phyloP scores from a whole-genome alignment of 441 rosid genomes.

The Pelargonium exstipulatum region DNA sequence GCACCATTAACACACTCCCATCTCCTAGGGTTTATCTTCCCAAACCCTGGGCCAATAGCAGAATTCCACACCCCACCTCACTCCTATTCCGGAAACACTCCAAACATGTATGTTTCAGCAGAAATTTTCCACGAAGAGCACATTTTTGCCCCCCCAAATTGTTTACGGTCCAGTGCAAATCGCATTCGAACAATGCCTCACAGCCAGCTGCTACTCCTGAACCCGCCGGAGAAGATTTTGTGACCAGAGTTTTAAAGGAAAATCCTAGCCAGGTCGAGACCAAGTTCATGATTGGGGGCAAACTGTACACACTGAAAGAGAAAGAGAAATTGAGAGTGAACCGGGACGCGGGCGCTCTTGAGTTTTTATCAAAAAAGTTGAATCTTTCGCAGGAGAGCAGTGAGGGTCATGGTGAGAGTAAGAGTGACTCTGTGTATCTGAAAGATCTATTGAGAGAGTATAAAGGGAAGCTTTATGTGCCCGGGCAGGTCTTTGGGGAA shows the following conservation, averaged over 20 bases:
- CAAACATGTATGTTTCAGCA: constrained; percentile 22
- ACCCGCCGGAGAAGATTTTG: constrained; percentile 52
- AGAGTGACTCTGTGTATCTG: constrained; percentile 56
- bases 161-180: constrained; percentile 44
- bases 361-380: constrained; percentile 40
- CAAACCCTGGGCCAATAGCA: constrained; percentile 18
- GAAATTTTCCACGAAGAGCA: constrained; percentile 31
- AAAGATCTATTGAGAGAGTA: constrained; percentile 72
- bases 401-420: constrained; percentile 18
- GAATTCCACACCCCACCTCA: constrained; percentile 16
- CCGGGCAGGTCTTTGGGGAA: constrained; percentile 71
- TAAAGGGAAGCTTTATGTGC: constrained; percentile 83
- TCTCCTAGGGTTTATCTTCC: constrained; percentile 45
- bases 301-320: constrained; percentile 55
- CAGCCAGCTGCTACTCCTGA: constrained; percentile 29
- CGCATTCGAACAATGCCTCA: constrained; percentile 32
- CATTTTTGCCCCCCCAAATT: constrained; percentile 40
- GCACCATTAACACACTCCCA: constrained; percentile 41
- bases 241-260: constrained; percentile 68
- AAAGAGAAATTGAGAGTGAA: constrained; percentile 43
- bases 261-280: constrained; percentile 90
- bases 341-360: constrained; percentile 35
- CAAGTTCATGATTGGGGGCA: constrained; percentile 51
- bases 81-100: constrained; percentile 18
- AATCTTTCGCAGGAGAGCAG: constrained; percentile 30